Percentiles rank a stretch among this genome's conserved stretches.
Evolutionary conservation across 768 basidiomycete genomes (phyloP).

Genomic region (Panaeolus papilionaceus): DNA sequence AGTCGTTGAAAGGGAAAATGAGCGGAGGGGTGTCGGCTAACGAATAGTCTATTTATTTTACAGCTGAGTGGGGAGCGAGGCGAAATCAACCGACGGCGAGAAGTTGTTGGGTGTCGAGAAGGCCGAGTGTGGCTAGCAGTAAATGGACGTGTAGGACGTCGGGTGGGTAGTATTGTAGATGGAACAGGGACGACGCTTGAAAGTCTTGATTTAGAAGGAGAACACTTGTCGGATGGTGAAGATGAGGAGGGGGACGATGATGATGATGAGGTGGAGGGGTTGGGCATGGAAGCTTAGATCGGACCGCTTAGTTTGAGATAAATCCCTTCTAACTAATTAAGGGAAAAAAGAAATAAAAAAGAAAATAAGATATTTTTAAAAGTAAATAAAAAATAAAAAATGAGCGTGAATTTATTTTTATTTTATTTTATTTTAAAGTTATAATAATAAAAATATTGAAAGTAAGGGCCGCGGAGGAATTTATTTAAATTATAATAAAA

Average conservation of each 20-base stretch:
- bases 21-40: slow-evolving; percentile 33
- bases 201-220: slow-evolving; percentile 79
- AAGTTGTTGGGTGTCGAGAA: slow-evolving; percentile 55
- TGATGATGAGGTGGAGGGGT: background rate
- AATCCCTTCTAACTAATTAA: background rate
- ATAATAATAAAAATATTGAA: background rate
- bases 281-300: slow-evolving; percentile 2
- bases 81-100: slow-evolving; percentile 63
- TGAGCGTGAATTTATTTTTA: background rate
- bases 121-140: slow-evolving; percentile 67
- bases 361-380: background rate
- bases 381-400: background rate
- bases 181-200: slow-evolving; percentile 67
- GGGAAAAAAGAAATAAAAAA: background rate
- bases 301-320: background rate
- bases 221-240: slow-evolving; percentile 25
- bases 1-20: slow-evolving; percentile 25
- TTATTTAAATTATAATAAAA: background rate
- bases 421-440: background rate
- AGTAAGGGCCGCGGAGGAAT: slow-evolving; percentile 1
- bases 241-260: background rate
- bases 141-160: slow-evolving; percentile 76
- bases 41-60: slow-evolving; percentile 33
- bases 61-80: slow-evolving; percentile 57
- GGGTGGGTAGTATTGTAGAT: slow-evolving; percentile 80